Evolutionary conservation across 2,329 filamentous ascomycete species (phyloP), one percentile per base, ranked within the genome.

Genomic region (Pestalotiopsis fici): DNA sequence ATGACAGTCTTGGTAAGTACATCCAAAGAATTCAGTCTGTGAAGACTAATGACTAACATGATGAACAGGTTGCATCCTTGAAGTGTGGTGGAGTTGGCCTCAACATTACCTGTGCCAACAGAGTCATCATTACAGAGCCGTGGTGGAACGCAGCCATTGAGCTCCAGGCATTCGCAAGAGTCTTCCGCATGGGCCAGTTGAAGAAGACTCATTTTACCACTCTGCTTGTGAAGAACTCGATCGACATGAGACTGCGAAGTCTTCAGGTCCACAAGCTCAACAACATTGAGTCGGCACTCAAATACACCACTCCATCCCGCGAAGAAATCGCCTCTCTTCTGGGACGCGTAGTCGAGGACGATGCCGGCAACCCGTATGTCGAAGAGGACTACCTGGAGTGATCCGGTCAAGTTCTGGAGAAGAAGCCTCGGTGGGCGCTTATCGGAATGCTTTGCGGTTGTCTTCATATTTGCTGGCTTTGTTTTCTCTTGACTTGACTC

Each of bases 111-210:
- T 75, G 69, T 2, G 83, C 83, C 1, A 88, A 87, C 60, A 82
- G 86, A 3, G 84, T 88, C 25, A 87, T 90, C 23, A 77, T 86
- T 0, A 64, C 87, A 0, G 87, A 90, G 37, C 77, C 81, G 0
- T 90, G 87, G 86, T 93, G 88, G 88, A 93, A 93, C 66, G 77
- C 77, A 1, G 81, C 84, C 0, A 76, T 83, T 0, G 90, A 93
- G 71, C 79, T 88, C n/a, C 91, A 93, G 72, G 90, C 87, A 0
- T 84, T 85, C 50, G 80, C 80, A 1, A 86, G 92, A 0, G 86
- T 93, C 0, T 87, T 86, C 71, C 84, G 92, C 4, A 88, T 90
- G 2, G 91, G 91, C 0, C 92, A 95, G 69, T 69, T 74, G 0
- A 86, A 90, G 55, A 79, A 87, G 39, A 90, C 90, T 0, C 80